Conservation (phyloP, 129 eudicot genomes). For the Gnaphalium uliginosum region DNA sequence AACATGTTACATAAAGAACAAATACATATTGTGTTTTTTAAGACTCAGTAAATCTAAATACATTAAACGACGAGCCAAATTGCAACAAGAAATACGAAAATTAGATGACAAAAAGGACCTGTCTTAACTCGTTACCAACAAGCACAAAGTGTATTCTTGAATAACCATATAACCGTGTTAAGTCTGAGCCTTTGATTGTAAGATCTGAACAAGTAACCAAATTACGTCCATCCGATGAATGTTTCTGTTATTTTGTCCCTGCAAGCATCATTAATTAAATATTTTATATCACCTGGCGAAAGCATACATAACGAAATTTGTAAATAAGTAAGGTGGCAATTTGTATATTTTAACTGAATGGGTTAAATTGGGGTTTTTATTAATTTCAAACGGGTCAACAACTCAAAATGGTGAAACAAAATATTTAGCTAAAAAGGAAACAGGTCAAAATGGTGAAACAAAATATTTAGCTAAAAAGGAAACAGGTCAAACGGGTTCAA, state of each 20-base stretch:
- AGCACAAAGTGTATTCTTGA: neutral
- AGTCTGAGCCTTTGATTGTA: slow-evolving; percentile 52
- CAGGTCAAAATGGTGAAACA: too few relatives aligned
- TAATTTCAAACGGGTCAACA: neutral
- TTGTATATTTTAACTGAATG: neutral
- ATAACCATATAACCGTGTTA: neutral
- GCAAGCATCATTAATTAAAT: slow-evolving; percentile 17
- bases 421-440: neutral
- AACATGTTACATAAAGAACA: neutral
- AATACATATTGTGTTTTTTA: neutral
- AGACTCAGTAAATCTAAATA: neutral
- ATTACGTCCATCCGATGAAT: slow-evolving; percentile 86
- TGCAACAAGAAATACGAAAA: neutral
- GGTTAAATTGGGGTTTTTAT: neutral
- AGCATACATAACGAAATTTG: neutral
- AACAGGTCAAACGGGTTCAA: neutral
- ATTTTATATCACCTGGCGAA: neutral
- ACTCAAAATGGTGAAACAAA: neutral
- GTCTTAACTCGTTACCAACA: neutral
- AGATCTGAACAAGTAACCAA: slow-evolving; percentile 81
- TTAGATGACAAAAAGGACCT: neutral
- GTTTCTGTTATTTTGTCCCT: slow-evolving; percentile 72
- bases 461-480: neutral
- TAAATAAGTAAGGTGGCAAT: neutral
- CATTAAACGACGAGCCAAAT: neutral